Conservation (phyloP, 2,329 filamentous ascomycete species). For the Colletotrichum orchidophilum region DNA sequence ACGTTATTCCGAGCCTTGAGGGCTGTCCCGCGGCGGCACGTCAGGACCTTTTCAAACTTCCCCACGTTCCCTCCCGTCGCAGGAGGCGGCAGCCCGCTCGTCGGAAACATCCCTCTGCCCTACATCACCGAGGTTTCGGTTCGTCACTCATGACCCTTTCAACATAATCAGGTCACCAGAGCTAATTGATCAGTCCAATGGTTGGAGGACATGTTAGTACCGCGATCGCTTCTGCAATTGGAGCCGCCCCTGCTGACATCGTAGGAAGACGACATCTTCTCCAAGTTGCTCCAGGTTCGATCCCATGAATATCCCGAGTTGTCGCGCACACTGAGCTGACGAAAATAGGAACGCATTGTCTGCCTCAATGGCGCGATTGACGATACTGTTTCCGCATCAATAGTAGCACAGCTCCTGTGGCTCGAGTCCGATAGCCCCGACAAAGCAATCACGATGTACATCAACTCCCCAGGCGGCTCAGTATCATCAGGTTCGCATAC, state of each 20-base stretch:
- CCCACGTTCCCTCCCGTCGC: conserved; percentile 40
- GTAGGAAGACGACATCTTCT: conserved; percentile 79
- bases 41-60: conserved; percentile 55
- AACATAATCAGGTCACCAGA: not conserved
- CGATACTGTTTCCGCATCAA: conserved; percentile 88
- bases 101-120: conserved; percentile 62
- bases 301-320: conserved; percentile 28
- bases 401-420: conserved; percentile 95
- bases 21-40: conserved; percentile 45
- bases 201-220: conserved; percentile 79
- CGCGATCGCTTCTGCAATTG: not conserved
- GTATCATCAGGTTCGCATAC: conserved; percentile 71
- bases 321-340: conserved; percentile 25
- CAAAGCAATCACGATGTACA: conserved; percentile 96
- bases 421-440: conserved; percentile 96
- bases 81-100: conserved; percentile 36
- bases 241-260: conserved; percentile 37
- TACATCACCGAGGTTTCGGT: conserved; percentile 67
- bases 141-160: conserved; percentile 36
- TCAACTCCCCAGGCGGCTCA: conserved; percentile 94
- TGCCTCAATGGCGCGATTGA: conserved; percentile 93
- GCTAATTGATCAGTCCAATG: conserved; percentile 68
- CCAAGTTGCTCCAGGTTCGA: conserved; percentile 76
- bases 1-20: conserved; percentile 46
- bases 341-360: conserved; percentile 83